Evolutionary conservation across 2,329 filamentous ascomycete species (phyloP), one percentile per base, ranked within the genome.

Genomic region (Sphaceloma murrayae): DNA sequence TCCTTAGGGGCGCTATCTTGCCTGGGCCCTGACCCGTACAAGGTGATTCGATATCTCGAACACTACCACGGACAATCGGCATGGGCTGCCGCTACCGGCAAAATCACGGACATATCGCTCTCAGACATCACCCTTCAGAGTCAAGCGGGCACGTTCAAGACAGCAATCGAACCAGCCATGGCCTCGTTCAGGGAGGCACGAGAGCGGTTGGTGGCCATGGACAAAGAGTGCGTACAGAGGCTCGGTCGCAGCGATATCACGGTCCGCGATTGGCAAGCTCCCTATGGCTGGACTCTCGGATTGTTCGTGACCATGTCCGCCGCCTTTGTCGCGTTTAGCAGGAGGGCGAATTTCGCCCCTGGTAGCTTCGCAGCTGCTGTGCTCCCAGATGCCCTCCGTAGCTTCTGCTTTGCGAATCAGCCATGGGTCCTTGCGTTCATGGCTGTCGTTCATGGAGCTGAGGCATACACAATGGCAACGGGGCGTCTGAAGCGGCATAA

Each of bases 11-110:
- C 31, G 10, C 18, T 8, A 33, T 7, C 5, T 10, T 36, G 16
- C 22, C 18, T 9, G 11, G n/a, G 26, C 9, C 7, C 21, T 31
- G 27, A 16, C 9, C 43, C 30, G 24, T n/a, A 14, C 17, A 6
- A 71, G 68, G 57, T 94, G 39, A 67, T 74, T 46, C 73, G 82
- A 58, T 94, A 88, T 63, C 75, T 93, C n/a, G 78, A 78, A 51
- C 75, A 86, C 62, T 86, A 78, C 67, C 70, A 67, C 58, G 62
- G 68, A 11, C 67, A 85, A 33, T 73, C 78, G 11, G 56, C 71
- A 5, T 62, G 65, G 48, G 65, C 72, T 39, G 73, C 80, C 39
- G 65, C 74, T 46, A 65, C 68, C 14, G 77, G 83, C 14, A 63
- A 67, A 29, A 68, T 94, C 51, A 67, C 70, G 45, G 80, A 87